phyloP scores from a whole-genome alignment of 2,329 filamentous ascomycete species.

The Thielaviopsis cerberus region DNA sequence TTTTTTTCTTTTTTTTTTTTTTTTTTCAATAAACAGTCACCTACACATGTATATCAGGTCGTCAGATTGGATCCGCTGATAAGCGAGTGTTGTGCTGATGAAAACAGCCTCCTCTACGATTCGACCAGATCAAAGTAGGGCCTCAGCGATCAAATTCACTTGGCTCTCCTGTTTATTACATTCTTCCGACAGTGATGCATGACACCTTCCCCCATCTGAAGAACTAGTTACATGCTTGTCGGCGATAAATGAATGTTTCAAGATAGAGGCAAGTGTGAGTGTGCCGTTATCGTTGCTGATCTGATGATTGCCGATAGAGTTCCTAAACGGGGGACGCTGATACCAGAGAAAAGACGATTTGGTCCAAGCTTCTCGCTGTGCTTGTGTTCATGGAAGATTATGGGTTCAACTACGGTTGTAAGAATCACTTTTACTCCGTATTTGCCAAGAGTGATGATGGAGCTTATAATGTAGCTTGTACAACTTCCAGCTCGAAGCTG shows the following conservation, averaged over 20 bases:
- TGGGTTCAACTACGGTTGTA: no score
- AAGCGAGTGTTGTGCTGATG: not conserved
- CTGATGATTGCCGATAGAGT: not conserved
- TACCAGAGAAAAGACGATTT: no score
- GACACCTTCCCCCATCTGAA: not conserved
- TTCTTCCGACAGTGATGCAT: not conserved
- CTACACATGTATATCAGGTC: not conserved
- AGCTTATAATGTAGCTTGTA: no score
- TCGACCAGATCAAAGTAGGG: not conserved
- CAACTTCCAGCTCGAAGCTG: not conserved
- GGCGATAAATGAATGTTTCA: not conserved
- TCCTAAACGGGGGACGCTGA: not conserved
- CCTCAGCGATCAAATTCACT: not conserved
- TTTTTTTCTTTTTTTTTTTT: not conserved
- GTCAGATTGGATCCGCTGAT: not conserved
- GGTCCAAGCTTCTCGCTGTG: not conserved
- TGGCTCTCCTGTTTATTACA: not conserved
- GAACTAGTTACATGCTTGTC: not conserved
- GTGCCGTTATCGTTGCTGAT: not conserved
- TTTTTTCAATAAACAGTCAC: not conserved
- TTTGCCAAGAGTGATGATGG: no score
- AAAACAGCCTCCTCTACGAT: not conserved
- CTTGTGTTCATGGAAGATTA: no score
- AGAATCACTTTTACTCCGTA: no score
- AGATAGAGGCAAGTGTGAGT: not conserved